Evolutionary conservation across 2,329 filamentous ascomycete genomes (phyloP).

Genomic region (Microdochium trichocladiopsis): DNA sequence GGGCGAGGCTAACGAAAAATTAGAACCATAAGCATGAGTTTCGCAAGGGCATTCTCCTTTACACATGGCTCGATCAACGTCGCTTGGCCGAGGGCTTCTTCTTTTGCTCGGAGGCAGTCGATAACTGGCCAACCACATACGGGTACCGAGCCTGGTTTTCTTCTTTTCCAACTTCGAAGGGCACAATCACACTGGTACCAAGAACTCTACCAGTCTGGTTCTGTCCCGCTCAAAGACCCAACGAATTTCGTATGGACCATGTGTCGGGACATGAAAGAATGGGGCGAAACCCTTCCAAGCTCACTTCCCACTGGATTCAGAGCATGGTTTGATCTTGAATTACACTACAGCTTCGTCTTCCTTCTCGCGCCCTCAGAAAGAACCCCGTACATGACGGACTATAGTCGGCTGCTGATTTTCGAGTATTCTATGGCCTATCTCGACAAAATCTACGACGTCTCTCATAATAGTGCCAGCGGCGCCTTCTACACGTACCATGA

Average conservation of each 20-base stretch:
- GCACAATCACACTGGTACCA: conserved; percentile 89
- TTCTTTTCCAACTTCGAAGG: conserved; percentile 76
- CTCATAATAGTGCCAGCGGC: conserved; percentile 49
- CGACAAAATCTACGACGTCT: conserved; percentile 62
- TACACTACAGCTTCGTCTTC: conserved; percentile 87
- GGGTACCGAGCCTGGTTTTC: conserved; percentile 62
- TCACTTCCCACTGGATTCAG: conserved; percentile 58
- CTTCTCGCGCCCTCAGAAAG: conserved; percentile 75
- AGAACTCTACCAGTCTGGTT: conserved; percentile 73
- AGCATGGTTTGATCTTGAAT: conserved; percentile 77
- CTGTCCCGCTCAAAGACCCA: conserved; percentile 59
- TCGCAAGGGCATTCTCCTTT: conserved; percentile 85
- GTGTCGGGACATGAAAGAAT: conserved; percentile 70
- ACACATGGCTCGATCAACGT: conserved; percentile 84
- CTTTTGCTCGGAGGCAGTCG: conserved; percentile 32
- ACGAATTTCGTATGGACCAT: conserved; percentile 68
- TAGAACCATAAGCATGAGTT: conserved; percentile 71
- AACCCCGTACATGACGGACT: conserved; percentile 65
- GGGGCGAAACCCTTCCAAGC: conserved; percentile 70
- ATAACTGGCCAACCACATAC: conserved; percentile 35
- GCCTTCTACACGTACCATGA: conserved; percentile 83
- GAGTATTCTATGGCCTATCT: conserved; percentile 82
- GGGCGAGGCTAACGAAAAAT: conserved; percentile 2
- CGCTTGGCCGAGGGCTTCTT: conserved; percentile 56
- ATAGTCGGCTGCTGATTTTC: conserved; percentile 75